Evolutionary conservation across 208 protist genomes (phyloP).

Genomic region (Acanthamoeba lenticulata): DNA sequence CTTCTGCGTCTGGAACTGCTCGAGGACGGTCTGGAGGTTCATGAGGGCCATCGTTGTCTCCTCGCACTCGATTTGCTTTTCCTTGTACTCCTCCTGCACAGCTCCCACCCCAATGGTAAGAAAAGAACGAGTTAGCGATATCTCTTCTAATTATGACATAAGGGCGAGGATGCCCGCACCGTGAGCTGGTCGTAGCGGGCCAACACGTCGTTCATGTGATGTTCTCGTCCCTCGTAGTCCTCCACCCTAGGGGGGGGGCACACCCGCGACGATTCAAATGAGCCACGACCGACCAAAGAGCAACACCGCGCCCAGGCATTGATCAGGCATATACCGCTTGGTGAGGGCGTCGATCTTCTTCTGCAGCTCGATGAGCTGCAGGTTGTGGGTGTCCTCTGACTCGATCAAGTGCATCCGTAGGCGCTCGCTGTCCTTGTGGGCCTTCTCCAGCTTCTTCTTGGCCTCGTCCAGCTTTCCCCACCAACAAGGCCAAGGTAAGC

Average conservation of each 20-base stretch:
- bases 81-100: conserved; percentile 9
- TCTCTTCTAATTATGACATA: no score
- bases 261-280: background rate
- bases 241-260: background rate
- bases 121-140: background rate
- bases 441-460: background rate
- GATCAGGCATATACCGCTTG: background rate
- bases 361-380: background rate
- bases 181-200: background rate
- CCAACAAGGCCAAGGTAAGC: background rate
- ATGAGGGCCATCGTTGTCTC: background rate
- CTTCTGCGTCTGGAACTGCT: conserved; percentile 23
- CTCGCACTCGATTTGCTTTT: conserved; percentile 5
- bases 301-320: no score
- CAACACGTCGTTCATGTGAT: background rate
- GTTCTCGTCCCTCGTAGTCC: background rate
- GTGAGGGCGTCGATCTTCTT: background rate
- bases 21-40: background rate
- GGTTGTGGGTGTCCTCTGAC: background rate
- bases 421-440: background rate
- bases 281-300: background rate
- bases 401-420: conserved; percentile 9
- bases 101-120: background rate
- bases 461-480: background rate
- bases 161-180: background rate